Evolutionary conservation across 2,329 filamentous ascomycete genomes (phyloP), one percentile per base, ranked within the genome.

Genomic region (Aspergillus brunneoviolaceus): DNA sequence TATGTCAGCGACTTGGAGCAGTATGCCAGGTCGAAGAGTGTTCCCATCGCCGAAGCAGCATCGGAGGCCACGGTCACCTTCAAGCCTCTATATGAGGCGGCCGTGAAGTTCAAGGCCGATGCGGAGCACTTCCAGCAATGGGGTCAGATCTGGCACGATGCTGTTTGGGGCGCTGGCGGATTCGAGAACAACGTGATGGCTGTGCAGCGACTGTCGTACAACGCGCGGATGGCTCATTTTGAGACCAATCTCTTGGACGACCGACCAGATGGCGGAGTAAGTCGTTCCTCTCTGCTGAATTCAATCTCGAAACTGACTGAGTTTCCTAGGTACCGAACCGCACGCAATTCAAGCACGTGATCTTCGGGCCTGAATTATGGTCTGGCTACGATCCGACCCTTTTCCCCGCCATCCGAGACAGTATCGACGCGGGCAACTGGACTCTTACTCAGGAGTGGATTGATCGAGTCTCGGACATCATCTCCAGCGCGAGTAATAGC

Each of bases 281-380:
- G 90, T 87, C 23, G 21, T 31, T 3, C 23, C 25, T 7, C 39
- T 3, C 51, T 33, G 35, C 25, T n/a, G 11, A 10, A 10, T 12
- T 9, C 11, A 11, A 16, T 49, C 16, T 19, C 6, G 5, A 48
- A 16, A 23, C 53, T 50, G 58, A 57, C 58, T 68, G 60, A 61
- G 58, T 64, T 42, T 52, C 47, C 23, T 58, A 92, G 89, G 84
- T 96, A 4, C 90, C 91, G 45, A 91, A 91, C 68, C 88, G 94
- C 65, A 90, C 90, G 5, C 95, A 98, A 77, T 99, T 92, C 82
- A 96, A 96, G 76, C 95, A 97, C 76, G 84, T 96, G 70, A 79
- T 99, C 59, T 96, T 93, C 72, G 94, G 90, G 1, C 95, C 95
- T 0, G 86, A 91, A 70, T 80, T 86, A 2, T 93, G 91, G 89